Base-by-base conservation (phyloP, 2,329 filamentous ascomycete species). In the Arthrobotrys musiformis region DNA sequence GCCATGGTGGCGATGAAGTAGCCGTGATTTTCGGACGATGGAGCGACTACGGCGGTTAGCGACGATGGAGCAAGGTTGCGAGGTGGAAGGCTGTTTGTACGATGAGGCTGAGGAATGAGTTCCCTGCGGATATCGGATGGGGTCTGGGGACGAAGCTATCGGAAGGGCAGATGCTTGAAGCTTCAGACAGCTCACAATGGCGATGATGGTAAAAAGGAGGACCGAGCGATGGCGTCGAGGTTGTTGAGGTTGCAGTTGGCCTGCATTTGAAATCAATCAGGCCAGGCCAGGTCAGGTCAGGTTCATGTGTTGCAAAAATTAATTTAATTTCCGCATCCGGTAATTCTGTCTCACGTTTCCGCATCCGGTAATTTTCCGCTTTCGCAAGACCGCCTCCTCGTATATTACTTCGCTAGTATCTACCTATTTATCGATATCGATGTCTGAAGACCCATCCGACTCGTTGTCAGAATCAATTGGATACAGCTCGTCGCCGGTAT, bases 1-100 rank as follows among this genome's bases (percentile, higher is more conserved):
- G 72, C 72, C 72, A 76, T 76, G 46, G 72, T 61, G 64, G 58
- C 72, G 64, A 66, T 69, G 64, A 46, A 48, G 46, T 26, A 35
- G 17, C 54, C 33, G 44, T 63, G 17, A 13, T 52, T 28, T 64
- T 46, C 15, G 44, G 58, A 62, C 48, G 44, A 37, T 19, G 44
- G n/a, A 46, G 54, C 54, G 72, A 64, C 35, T 42, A 35, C 46
- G 64, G 72, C 66, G 64, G 66, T 44, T 76, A 70, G 58, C 66
- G 72, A 70, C 63, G 2, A 44, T n/a, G 46, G 6, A 15, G 17
- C 48, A 11, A n/a, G 44, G 44, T 7, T 19, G n/a, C n/a, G 40
- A 42, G n/a, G 40, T 1, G 54, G n/a, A n/a, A n/a, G n/a, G n/a
- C n/a, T 26, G n/a, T 26, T 22, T 56, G 35, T 58, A 13, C 6